Percentiles rank a stretch among this genome's conserved stretches.
Conservation (phyloP, 306 rosid genomes). For the Castanea mollissima region DNA sequence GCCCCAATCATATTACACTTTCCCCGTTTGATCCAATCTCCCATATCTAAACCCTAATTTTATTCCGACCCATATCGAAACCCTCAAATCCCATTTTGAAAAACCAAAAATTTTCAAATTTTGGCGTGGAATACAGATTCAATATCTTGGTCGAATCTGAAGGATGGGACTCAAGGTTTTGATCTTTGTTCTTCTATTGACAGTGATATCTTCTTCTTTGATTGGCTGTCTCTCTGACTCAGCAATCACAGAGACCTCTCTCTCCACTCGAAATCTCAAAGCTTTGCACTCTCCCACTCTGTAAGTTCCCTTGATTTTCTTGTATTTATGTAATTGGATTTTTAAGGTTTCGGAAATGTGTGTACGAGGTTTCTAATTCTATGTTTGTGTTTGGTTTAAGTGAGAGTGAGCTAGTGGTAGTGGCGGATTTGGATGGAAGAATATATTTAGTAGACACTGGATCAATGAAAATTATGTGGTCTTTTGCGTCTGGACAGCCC, state of each 20-base stretch:
- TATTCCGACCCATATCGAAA: no score
- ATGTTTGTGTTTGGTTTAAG: background rate
- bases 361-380: background rate
- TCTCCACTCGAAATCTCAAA: background rate
- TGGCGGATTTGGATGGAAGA: constrained; percentile 62
- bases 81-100: no score
- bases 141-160: background rate
- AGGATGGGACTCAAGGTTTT: constrained; percentile 21
- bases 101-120: no score
- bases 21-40: no score
- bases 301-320: constrained; percentile 5
- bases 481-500: constrained; percentile 61
- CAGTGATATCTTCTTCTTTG: background rate
- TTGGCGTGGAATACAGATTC: no score
- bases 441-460: constrained; percentile 52
- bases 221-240: constrained; percentile 9
- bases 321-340: background rate
- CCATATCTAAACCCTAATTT: no score
- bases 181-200: constrained; percentile 19
- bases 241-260: constrained; percentile 5
- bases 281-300: constrained; percentile 18
- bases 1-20: no score
- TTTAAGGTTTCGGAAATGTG: background rate
- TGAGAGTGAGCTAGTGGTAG: constrained; percentile 19
- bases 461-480: constrained; percentile 53